Evolutionary conservation across 2,329 filamentous ascomycete species (phyloP).

Genomic region (Coccinonectria pachysandricola): DNA sequence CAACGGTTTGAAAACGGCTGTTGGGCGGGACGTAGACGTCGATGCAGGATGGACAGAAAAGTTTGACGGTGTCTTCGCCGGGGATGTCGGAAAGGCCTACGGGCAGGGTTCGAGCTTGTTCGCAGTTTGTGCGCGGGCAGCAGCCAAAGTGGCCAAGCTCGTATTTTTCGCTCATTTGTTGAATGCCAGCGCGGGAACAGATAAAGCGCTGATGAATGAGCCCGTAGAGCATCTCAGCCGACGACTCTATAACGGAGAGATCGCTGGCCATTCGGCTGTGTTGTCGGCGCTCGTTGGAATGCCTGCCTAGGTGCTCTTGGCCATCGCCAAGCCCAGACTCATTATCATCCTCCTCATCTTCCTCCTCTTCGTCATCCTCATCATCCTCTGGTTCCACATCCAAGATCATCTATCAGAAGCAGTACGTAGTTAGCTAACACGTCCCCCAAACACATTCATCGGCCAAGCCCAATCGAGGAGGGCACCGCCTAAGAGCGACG

Average conservation of each 20-base stretch:
- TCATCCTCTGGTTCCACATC: slow-evolving; percentile 96
- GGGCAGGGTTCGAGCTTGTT: slow-evolving; percentile 79
- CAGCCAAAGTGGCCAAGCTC: slow-evolving; percentile 92
- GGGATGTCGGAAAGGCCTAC: slow-evolving; percentile 92
- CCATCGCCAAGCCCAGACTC: slow-evolving; percentile 51
- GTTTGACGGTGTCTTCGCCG: slow-evolving; percentile 93
- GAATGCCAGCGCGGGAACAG: slow-evolving; percentile 88
- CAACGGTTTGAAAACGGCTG: slow-evolving; percentile 92
- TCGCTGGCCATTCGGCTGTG: slow-evolving; percentile 82
- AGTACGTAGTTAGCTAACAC: no score
- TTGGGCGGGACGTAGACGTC: slow-evolving; percentile 97
- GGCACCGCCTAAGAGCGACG: no score
- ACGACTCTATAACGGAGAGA: slow-evolving; percentile 89
- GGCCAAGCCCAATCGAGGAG: no score
- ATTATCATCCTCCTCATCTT: slow-evolving; percentile 65
- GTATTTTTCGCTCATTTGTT: slow-evolving; percentile 99
- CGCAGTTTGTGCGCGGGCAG: slow-evolving; percentile 91
- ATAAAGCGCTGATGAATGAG: slow-evolving; percentile 98
- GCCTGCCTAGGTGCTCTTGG: slow-evolving; percentile 39
- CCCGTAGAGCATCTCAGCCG: slow-evolving; percentile 95
- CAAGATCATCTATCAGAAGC: slow-evolving; percentile 77
- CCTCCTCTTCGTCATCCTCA: slow-evolving; percentile 76
- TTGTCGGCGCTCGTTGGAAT: slow-evolving; percentile 60
- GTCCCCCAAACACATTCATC: no score
- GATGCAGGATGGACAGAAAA: slow-evolving; percentile 93